phyloP scores from a whole-genome alignment of 2,329 filamentous ascomycete genomes.

The Clathrospora elynae region DNA sequence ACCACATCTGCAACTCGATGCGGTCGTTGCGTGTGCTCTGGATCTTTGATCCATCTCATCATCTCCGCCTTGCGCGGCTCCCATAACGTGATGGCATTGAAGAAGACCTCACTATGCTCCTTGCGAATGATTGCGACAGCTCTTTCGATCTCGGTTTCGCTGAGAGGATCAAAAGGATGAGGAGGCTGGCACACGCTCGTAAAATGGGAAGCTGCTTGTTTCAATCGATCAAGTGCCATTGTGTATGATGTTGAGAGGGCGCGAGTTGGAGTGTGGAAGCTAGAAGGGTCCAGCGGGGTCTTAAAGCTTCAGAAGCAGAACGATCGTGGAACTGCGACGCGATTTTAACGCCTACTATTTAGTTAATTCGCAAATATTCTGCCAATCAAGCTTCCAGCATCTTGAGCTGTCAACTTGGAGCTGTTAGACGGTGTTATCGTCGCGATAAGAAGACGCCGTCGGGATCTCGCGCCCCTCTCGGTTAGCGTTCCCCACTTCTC shows the following conservation, averaged over 20 bases:
- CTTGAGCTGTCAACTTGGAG: constrained; percentile 9
- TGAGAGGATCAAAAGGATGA: constrained; percentile 81
- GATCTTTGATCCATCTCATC: constrained; percentile 75
- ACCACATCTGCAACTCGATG: constrained; percentile 79
- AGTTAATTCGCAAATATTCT: neutral
- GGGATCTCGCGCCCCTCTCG: constrained; percentile 10
- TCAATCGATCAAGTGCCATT: constrained; percentile 68
- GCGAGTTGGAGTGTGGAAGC: constrained; percentile 9
- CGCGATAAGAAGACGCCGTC: constrained; percentile 16
- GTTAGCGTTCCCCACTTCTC: constrained; percentile 18
- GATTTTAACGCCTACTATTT: neutral
- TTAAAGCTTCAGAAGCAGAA: constrained; percentile 23
- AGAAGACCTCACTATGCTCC: constrained; percentile 72
- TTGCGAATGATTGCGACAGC: constrained; percentile 71
- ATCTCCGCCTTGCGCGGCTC: constrained; percentile 87
- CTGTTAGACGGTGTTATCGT: constrained; percentile 13
- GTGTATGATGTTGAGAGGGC: constrained; percentile 17
- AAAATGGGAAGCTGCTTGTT: constrained; percentile 67
- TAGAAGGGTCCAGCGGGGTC: constrained; percentile 22
- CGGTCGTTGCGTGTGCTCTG: constrained; percentile 65
- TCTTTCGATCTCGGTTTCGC: constrained; percentile 71
- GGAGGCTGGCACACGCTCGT: constrained; percentile 59
- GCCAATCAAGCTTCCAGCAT: constrained; percentile 10
- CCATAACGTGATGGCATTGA: constrained; percentile 83
- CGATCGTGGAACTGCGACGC: constrained; percentile 1